Conservation (phyloP, 495 filamentous ascomycete species). For the Lophium mytilinum region DNA sequence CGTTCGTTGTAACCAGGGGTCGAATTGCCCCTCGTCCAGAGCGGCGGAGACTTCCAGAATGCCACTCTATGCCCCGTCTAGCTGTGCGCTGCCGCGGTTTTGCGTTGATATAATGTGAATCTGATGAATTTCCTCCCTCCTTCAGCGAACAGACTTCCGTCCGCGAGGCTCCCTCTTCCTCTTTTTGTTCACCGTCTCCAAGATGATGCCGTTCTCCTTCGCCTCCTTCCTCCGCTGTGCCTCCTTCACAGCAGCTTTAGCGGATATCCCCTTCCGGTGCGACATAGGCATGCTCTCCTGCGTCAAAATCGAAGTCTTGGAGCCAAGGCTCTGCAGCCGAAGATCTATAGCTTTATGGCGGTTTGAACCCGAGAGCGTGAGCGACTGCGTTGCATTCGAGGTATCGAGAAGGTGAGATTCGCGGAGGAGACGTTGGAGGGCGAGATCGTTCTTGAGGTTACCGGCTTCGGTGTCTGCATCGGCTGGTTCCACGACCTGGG, state of each 20-base stretch:
- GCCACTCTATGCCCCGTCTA: too few species aligned
- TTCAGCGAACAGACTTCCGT: too few species aligned
- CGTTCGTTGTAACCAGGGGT: too few species aligned
- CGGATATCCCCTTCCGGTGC: slow-evolving; percentile 68
- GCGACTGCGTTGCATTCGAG: slow-evolving; percentile 18
- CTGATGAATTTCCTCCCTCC: too few species aligned
- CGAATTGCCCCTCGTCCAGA: too few species aligned
- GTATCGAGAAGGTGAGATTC: slow-evolving; percentile 84
- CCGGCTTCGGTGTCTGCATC: slow-evolving; percentile 46
- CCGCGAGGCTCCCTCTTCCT: slow-evolving; percentile 23
- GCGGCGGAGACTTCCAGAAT: too few species aligned
- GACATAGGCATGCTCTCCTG: slow-evolving; percentile 80
- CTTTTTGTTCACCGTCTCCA: slow-evolving; percentile 55
- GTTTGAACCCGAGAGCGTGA: slow-evolving; percentile 54
- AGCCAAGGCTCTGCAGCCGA: slow-evolving; percentile 70
- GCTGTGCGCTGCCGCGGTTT: too few species aligned
- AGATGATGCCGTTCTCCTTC: slow-evolving; percentile 79
- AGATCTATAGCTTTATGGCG: slow-evolving; percentile 73
- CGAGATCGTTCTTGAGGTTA: slow-evolving; percentile 85
- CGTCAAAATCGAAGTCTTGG: slow-evolving; percentile 60
- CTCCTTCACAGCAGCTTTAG: slow-evolving; percentile 56
- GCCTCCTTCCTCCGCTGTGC: slow-evolving; percentile 66
- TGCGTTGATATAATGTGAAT: too few species aligned
- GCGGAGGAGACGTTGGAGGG: slow-evolving; percentile 75
- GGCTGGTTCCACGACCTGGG: slow-evolving; percentile 31